Base-by-base conservation (phyloP, 2,329 filamentous ascomycete genomes). In the Nothopassalora personata region DNA sequence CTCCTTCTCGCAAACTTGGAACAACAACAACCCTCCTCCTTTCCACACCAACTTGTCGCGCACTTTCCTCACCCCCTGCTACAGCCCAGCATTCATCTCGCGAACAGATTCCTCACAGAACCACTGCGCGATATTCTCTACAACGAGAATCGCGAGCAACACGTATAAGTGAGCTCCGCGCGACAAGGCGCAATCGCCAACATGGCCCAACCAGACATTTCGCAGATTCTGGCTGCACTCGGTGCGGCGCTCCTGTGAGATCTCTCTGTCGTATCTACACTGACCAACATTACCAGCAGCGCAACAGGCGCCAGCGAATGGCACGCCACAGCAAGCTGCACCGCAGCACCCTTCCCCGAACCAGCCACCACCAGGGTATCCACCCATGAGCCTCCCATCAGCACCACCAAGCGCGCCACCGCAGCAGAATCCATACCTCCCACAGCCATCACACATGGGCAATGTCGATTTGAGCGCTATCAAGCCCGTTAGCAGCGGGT, bases 381-480 rank as follows among this genome's bases (percentile, higher is more conserved):
- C 73, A 73, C 63, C 74, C 70, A 43, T 71, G 69, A 63, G 63
- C 36, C 53, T 60, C 31, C 61, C 71, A n/a, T 73, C 75, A 15
- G 72, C 72, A 58, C 77, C 75, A 65, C 70, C 69, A 23, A 73
- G 64, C 15, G 66, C 65, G 54, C 67, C 68, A 39, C 68, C 68
- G n/a, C 70, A 67, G 4, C 63, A 66, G 31, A 57, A 60, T 18
- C 54, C 60, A 7, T 72, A 68, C 72, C 76, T 88, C 31, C 88
- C 88, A 3, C 86, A 86, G 66, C 89, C 89, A 2, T 84, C 87
- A 5, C 82, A 82, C 57, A 89, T 88, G 60, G 90, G 90, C 53
- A 91, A 84, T 67, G 80, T 95, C 63, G 90, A 96, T 71, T 76
- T 96, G 54, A 92, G 87, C 75, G 82, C 84, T 57, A 90, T 94